Evolutionary conservation across 129 eudicot genomes (phyloP).

Genomic region (Tagetes patula): DNA sequence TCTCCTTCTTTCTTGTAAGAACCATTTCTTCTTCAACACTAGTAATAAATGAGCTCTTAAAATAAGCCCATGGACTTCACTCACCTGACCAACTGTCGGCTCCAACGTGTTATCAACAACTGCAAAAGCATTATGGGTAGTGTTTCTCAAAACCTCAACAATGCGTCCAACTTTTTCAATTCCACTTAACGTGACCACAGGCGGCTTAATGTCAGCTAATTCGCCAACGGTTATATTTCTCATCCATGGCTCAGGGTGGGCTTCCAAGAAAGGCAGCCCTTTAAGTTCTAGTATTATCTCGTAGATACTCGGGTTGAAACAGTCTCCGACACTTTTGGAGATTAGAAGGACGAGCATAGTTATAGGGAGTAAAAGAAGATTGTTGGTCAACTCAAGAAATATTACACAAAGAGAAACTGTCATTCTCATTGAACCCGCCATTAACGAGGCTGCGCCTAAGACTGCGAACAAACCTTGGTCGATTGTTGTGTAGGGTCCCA

Average conservation of each 20-base stretch:
- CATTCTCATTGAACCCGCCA: slow-evolving; percentile 99
- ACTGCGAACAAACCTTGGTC: slow-evolving; percentile 93
- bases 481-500: slow-evolving; percentile 77
- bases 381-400: slow-evolving; percentile 90
- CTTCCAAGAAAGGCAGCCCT: slow-evolving; percentile 91
- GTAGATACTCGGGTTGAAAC: slow-evolving; percentile 89
- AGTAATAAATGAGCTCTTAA: slow-evolving; percentile 81
- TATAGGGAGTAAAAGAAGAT: slow-evolving; percentile 80
- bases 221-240: slow-evolving; percentile 83
- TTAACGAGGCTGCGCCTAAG: slow-evolving; percentile 91
- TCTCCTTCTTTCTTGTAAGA: slow-evolving; percentile 62
- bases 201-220: slow-evolving; percentile 76
- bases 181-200: slow-evolving; percentile 66
- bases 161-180: slow-evolving; percentile 80
- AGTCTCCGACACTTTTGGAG: slow-evolving; percentile 91
- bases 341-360: slow-evolving; percentile 91
- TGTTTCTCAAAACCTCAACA: slow-evolving; percentile 81
- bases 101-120: slow-evolving; percentile 59
- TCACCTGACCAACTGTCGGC: slow-evolving; percentile 36
- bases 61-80: slow-evolving; percentile 74
- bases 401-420: slow-evolving; percentile 95
- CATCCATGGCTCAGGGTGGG: slow-evolving; percentile 98
- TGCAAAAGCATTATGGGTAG: slow-evolving; percentile 88
- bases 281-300: slow-evolving; percentile 91
- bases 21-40: slow-evolving; percentile 85